Evolutionary conservation across 306 rosid species (phyloP), one percentile per base, ranked within the genome.

Genomic region (Citrullus amarus): DNA sequence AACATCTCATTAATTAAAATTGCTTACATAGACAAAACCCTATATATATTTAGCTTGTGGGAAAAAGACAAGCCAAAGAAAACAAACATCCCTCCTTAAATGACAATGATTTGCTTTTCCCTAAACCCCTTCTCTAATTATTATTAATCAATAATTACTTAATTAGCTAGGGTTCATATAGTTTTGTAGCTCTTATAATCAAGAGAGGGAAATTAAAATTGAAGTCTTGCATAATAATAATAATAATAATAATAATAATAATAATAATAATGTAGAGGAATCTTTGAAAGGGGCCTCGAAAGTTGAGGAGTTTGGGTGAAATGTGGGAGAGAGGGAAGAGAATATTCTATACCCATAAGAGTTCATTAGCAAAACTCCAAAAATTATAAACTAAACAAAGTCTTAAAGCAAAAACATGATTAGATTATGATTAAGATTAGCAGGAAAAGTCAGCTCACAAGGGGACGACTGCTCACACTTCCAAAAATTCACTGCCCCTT

Each of bases 401-500:
- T 82, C 80, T 81, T 85, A 60, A 76, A 91, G 88, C 62, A 76
- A 58, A 81, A 88, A 84, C 88, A 93, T 93, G 80, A 93, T 93
- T 93, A 88, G 91, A 93, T 88, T 90, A 91, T 93, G 93, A 93
- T 93, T 83, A 86, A 86, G 81, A 63, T 79, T 74, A 20, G 86
- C 87, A 86, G 90, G 81, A 78, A 83, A 93, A 90, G 98, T 93
- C 97, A 93, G 98, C 98, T 84, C 97, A 82, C 88, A 90, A 86
- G 74, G 77, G 79, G 90, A 91, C 93, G 97, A 87, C 83, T 95
- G 84, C 98, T 87, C 98, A 79, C 72, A 85, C 88, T 86, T 88
- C 98, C 83, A 93, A 91, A 91, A 85, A 93, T 93, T 91, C 97
- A 93, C 97, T 90, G 95, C 12, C 84, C 84, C 86, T 91, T 93